These are phyloP conservation scores for Niebla homalea DNA, from an alignment of 495 filamentous ascomycete species.

Conservation along the genomic window DNA sequence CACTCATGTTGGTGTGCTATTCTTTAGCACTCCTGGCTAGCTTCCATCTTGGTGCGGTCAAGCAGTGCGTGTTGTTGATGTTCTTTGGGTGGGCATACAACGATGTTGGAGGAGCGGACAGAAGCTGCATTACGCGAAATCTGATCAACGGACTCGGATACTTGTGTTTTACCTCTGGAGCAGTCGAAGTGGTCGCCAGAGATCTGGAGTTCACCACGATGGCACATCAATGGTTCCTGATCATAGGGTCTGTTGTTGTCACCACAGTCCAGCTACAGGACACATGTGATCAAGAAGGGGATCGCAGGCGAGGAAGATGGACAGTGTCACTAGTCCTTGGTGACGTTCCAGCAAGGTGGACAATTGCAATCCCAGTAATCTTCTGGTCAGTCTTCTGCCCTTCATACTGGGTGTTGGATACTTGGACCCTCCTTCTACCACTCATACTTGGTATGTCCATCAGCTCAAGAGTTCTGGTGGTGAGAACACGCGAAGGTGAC, in stretches of 20 bases:
- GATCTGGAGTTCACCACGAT: neutral
- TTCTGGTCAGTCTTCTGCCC: slow-evolving; percentile 28
- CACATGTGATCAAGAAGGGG: slow-evolving; percentile 32
- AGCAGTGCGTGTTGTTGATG: slow-evolving; percentile 24
- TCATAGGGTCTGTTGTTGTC: slow-evolving; percentile 29
- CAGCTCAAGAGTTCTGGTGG: neutral
- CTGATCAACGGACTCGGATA: no score
- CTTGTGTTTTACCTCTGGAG: slow-evolving; percentile 18
- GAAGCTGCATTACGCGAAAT: slow-evolving; percentile 25
- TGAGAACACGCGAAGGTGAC: neutral
- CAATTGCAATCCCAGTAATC: slow-evolving; percentile 22
- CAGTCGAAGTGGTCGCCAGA: slow-evolving; percentile 7
- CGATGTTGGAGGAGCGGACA: slow-evolving; percentile 32
- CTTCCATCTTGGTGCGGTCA: slow-evolving; percentile 23
- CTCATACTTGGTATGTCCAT: neutral
- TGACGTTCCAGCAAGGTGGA: slow-evolving; percentile 25
- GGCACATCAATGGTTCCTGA: slow-evolving; percentile 25
- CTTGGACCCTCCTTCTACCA: neutral
- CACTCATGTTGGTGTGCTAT: slow-evolving; percentile 23
- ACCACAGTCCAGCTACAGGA: slow-evolving; percentile 39
- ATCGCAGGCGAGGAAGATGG: slow-evolving; percentile 25
- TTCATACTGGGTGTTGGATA: slow-evolving; percentile 20
- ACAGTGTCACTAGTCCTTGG: slow-evolving; percentile 30
- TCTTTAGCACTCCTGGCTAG: slow-evolving; percentile 26
- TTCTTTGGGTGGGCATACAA: slow-evolving; percentile 32